These are phyloP conservation scores for Curvularia spicifera DNA, from an alignment of 2,329 filamentous ascomycete species.

Conservation along the genomic window DNA sequence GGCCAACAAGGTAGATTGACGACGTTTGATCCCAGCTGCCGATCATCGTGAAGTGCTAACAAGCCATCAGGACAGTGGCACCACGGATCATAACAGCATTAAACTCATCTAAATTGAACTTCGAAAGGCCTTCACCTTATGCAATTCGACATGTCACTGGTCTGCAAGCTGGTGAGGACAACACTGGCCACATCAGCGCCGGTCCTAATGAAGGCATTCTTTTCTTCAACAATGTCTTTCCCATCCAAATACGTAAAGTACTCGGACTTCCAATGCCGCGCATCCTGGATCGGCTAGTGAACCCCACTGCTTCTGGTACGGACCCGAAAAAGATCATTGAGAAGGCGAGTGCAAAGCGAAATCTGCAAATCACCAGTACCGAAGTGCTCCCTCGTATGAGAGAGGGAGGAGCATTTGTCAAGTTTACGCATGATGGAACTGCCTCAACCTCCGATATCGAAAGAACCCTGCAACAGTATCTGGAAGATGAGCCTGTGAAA, in stretches of 20 bases:
- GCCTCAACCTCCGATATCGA: conserved; percentile 63
- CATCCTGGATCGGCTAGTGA: conserved; percentile 60
- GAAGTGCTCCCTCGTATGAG: conserved; percentile 85
- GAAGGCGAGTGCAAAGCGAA: conserved; percentile 65
- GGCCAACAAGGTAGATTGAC: conserved; percentile 31
- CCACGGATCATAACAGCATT: conserved; percentile 11
- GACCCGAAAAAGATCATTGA: conserved; percentile 62
- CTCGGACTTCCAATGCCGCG: conserved; percentile 61
- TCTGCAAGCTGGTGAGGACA: conserved; percentile 63
- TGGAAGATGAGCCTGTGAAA: conserved; percentile 74
- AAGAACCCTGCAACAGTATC: conserved; percentile 65
- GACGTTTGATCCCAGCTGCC: conserved; percentile 25
- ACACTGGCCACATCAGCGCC: conserved; percentile 81
- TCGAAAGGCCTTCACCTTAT: conserved; percentile 11
- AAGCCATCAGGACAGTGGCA: conserved; percentile 20
- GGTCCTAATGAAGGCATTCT: conserved; percentile 79
- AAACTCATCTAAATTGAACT: conserved; percentile 3
- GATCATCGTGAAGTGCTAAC: conserved; percentile 35
- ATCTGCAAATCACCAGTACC: conserved; percentile 71
- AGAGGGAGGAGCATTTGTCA: conserved; percentile 93
- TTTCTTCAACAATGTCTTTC: conserved; percentile 92
- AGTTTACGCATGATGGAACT: conserved; percentile 68
- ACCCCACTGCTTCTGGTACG: conserved; percentile 59
- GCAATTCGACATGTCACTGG: conserved; percentile 38
- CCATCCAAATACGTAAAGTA: conserved; percentile 73